A percentile compares a stretch with the other conserved stretches of the same genome.
Evolutionary conservation across 2,329 filamentous ascomycete genomes (phyloP).

Genomic region (Sporothrix brunneoviolacea): DNA sequence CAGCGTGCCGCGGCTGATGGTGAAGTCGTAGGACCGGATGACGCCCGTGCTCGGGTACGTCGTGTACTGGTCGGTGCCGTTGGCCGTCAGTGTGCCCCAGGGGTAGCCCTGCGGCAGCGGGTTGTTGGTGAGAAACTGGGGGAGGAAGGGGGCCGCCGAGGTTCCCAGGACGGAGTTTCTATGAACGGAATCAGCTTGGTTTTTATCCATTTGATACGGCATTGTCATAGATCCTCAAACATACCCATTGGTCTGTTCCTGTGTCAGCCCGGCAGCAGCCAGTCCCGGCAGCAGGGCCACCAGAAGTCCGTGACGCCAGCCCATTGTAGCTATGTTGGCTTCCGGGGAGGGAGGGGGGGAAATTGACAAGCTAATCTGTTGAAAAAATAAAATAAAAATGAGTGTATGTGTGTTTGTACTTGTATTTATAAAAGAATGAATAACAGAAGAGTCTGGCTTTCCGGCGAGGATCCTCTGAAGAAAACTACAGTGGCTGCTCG

Average conservation of each 20-base stretch:
- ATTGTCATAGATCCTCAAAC: no score
- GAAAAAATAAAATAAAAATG: neutral
- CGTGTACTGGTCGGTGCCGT: constrained; percentile 43
- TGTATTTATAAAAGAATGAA: no score
- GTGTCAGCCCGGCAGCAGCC: constrained; percentile 22
- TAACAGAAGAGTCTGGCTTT: no score
- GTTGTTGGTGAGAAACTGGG: constrained; percentile 41
- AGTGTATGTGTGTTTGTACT: no score
- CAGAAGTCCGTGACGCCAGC: constrained; percentile 3
- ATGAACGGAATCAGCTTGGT: no score
- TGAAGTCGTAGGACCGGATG: constrained; percentile 49
- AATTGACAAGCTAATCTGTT: neutral
- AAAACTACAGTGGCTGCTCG: neutral
- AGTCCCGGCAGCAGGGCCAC: constrained; percentile 20
- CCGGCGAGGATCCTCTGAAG: no score
- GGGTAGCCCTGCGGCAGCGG: constrained; percentile 42
- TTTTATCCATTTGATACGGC: no score
- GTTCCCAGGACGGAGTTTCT: constrained; percentile 38
- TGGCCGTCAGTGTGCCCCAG: constrained; percentile 41
- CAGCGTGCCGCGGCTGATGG: constrained; percentile 42
- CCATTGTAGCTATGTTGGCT: constrained; percentile 3
- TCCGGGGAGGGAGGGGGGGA: neutral
- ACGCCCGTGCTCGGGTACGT: constrained; percentile 46
- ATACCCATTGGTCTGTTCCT: constrained; percentile 35
- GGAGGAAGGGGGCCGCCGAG: constrained; percentile 30